Base-by-base conservation (phyloP, 2,329 filamentous ascomycete species). In the Camillea tinctor region DNA sequence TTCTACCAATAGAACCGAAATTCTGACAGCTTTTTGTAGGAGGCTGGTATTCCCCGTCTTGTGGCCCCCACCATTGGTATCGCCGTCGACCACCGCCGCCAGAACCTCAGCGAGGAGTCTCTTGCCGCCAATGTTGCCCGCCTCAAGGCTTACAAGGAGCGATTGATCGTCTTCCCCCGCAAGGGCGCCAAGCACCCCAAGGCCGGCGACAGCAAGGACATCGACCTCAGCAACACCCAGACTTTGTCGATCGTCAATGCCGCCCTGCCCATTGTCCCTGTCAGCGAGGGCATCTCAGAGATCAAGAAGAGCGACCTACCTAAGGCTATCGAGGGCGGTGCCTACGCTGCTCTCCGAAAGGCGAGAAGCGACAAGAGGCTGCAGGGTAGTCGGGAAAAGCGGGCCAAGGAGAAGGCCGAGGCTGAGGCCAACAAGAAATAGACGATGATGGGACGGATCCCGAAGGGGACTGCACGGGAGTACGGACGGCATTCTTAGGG, bases 121-220 rank as follows among this genome's bases (percentile, higher is more conserved):
- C 89, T 98, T 74, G 86, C 92, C 80, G 86, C 86, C 86, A 99
- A 99, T 84, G 94, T 99, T 74, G 91, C 91, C 80, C 95, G 95
- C 77, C 92, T 99, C 78, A 93, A 97, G 88, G 92, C 92, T 79
- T 99, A 97, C 93, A 91, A 90, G 85, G 88, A 90, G 77, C 92
- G 93, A 77, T 85, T 99, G 76, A 97, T 99, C 80, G 88, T 99
- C 79, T 97, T 99, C 87, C 95, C 95, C 78, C 92, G 93, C 86
- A 93, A 92, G 83, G 88, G 88, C 79, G 93, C 93, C 83, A 88
- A 95, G 83, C 68, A 72, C 64, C 87, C 89, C 83, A 97, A 97
- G 92, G 90, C 90, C 79, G 91, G 91, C 80, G 92, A 97, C 82
- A 89, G 89, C 80, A 91, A 91, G 78, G 91, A 94, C 75, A 69